Evolutionary conservation across 2,329 filamentous ascomycete species (phyloP), one percentile per base, ranked within the genome.

Genomic region (Venturia effusa): DNA sequence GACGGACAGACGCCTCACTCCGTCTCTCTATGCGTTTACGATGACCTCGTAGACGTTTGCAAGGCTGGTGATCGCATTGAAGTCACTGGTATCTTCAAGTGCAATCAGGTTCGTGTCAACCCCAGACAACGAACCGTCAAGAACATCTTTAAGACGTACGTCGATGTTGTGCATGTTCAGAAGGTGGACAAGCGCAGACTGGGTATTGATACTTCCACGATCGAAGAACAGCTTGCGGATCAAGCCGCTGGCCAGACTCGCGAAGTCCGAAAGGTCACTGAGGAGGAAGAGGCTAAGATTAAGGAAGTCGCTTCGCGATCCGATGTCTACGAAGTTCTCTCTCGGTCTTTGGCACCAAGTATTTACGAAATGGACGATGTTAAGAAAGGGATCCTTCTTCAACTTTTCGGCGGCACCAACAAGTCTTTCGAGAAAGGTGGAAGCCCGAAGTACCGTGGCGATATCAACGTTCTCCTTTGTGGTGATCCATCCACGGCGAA

Each of bases 351-450:
- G 34, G 94, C 94, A 1, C 94, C 94, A 17, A 97, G 92, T 66
- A 88, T 99, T 71, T 97, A 95, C 78, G 94, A 99, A 76, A 89
- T 96, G 87, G 94, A 99, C 69, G 94, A 99, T 71, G 92, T 97
- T 59, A 99, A 99, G 81, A 99, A 99, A 78, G 94, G 94, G 13
- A 97, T 99, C 66, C 81, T 99, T 13, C 85, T 99, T 4, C 94
- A 99, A 72, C 84, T 99, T 48, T 99, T 99, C 73, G 93, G 94
- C 43, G 94, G 94, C 64, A 96, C 94, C 40, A 99, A 99, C 80
- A 99, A 99, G 78, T 90, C 90, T 0, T 99, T 99, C 75, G 85
- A 96, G 65, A 97, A 97, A 76, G 94, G 94, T 64, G 94, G 92
- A 65, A 96, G 90, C 71, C 94, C 94, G 7, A 92, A 89, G 70